A percentile compares a stretch with the other conserved stretches of the same genome.
phyloP scores from a whole-genome alignment of 192 early-diverging fungal genomes.

The Umbelopsis vinacea region DNA sequence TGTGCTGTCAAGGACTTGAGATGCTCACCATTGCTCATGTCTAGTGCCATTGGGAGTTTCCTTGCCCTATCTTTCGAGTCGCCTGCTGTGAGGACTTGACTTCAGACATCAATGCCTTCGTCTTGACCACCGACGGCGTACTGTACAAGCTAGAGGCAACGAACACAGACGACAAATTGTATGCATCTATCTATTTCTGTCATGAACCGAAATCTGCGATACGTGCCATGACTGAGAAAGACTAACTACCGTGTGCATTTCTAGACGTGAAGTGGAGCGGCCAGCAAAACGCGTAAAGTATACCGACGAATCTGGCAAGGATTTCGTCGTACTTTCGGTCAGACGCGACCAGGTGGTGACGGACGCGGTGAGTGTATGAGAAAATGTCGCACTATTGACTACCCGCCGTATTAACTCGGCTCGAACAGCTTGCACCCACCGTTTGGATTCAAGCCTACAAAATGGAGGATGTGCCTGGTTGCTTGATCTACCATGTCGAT shows the following conservation, averaged over 20 bases:
- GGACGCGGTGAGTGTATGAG: background rate
- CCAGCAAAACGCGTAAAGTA: conserved; percentile 1
- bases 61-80: background rate
- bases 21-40: background rate
- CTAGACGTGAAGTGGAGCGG: background rate
- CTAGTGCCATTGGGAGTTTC: background rate
- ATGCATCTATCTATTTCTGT: background rate
- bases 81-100: background rate
- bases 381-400: too few relatives aligned
- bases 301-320: background rate
- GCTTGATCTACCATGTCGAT: background rate
- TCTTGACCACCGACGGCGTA: background rate
- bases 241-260: background rate
- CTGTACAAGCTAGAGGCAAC: background rate
- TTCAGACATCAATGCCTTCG: background rate
- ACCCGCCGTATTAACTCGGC: background rate
- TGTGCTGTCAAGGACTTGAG: background rate
- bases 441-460: background rate
- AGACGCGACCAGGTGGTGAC: background rate
- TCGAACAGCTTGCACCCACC: background rate
- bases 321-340: background rate
- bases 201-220: too few relatives aligned
- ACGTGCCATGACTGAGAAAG: too few relatives aligned
- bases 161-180: background rate
- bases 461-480: background rate